Conservation (phyloP, 805 yeast genomes). For the Metschnikowia cerradonensis region DNA sequence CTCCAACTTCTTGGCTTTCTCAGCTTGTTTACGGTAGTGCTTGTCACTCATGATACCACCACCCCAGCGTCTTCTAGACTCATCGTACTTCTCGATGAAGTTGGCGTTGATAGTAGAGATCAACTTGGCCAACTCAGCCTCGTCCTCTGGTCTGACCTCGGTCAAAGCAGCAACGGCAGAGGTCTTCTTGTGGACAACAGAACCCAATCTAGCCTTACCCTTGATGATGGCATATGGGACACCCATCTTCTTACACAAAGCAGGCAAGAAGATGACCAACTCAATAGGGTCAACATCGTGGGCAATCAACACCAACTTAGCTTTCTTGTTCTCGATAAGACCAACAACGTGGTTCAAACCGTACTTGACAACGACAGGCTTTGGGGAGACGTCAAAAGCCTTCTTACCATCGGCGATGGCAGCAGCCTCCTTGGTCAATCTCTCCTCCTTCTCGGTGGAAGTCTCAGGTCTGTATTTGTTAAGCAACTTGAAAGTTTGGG, state of each 20-base stretch:
- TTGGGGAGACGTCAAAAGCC: conserved; percentile 93
- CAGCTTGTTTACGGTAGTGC: conserved; percentile 80
- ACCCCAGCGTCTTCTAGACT: conserved; percentile 98
- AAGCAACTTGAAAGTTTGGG: conserved; percentile 93
- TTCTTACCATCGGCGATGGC: conserved; percentile 98
- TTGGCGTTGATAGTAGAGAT: conserved; percentile 90
- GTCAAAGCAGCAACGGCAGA: conserved; percentile 96
- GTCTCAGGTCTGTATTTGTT: conserved; percentile 99
- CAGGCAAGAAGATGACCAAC: conserved; percentile 95
- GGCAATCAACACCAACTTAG: conserved; percentile 94
- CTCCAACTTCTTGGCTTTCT: conserved; percentile 60
- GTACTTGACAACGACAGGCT: conserved; percentile 95
- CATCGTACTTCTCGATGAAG: conserved; percentile 93
- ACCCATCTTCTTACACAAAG: conserved; percentile 99
- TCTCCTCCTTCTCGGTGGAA: conserved; percentile 95
- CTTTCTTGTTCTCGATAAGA: conserved; percentile 96
- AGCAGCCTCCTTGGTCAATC: conserved; percentile 98
- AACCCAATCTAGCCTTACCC: conserved; percentile 98
- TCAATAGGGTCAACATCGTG: conserved; percentile 99
- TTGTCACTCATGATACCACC: conserved; percentile 98
- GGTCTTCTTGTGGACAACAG: conserved; percentile 95
- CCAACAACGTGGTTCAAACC: conserved; percentile 99
- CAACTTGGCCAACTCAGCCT: conserved; percentile 88
- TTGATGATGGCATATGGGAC: conserved; percentile 97
- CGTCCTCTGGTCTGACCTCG: conserved; percentile 99